A percentile compares a stretch with the other conserved stretches of the same genome.
Conservation (phyloP, 345 rosid genomes). For the Erysimum cheiranthoides region DNA sequence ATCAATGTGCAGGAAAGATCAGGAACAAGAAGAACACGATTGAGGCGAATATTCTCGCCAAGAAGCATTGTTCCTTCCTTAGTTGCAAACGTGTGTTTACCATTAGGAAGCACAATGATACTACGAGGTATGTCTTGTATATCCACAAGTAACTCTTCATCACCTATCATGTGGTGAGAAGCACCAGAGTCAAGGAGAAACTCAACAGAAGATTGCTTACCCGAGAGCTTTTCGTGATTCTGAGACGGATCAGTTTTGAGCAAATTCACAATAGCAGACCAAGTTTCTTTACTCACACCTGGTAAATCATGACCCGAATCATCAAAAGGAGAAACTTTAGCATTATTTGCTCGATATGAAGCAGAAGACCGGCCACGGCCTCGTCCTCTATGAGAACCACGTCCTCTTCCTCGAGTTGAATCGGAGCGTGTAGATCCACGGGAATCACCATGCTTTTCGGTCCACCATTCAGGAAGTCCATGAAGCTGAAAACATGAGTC, state of each 20-base stretch:
- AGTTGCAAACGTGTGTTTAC: not conserved
- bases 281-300: not conserved
- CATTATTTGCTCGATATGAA: not conserved
- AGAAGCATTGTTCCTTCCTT: not conserved
- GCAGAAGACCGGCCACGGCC: not conserved
- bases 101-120: not conserved
- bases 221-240: not conserved
- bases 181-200: not conserved
- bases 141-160: too few species aligned
- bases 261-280: not conserved
- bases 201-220: not conserved
- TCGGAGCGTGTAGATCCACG: too few species aligned
- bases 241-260: not conserved
- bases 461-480: not conserved
- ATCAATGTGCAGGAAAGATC: not conserved
- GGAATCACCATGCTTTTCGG: too few species aligned
- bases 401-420: too few species aligned
- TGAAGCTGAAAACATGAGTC: not conserved
- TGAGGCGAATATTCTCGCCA: too few species aligned
- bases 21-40: not conserved
- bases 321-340: too few species aligned
- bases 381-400: not conserved
- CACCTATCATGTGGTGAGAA: not conserved
- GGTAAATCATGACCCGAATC: not conserved
- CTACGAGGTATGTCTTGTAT: not conserved